Evolutionary conservation across 208 protist genomes (phyloP), one percentile per base, ranked within the genome.

Genomic region (Leishmania tropica): DNA sequence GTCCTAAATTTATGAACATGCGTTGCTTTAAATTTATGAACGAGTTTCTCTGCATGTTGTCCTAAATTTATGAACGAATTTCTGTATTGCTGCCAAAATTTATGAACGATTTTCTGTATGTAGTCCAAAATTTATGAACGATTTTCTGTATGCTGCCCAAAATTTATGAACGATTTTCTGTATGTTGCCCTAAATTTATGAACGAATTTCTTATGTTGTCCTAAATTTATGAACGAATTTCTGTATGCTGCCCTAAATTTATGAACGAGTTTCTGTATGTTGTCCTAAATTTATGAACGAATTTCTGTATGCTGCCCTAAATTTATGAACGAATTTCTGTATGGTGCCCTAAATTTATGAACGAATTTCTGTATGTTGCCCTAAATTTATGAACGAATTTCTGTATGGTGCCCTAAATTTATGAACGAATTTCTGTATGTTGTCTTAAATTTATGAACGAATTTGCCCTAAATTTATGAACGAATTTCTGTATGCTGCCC

Each of bases 1-100:
- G 19, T n/a, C 0, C 81, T 47, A 48, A 86, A 58, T 70, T 67
- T 67, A 81, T 64, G 83, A 86, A 60, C 45, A n/a, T n/a, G n/a
- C n/a, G n/a, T n/a, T n/a, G 88, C 4, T 2, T 56, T 56, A 35
- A 68, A 47, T 47, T 72, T 72, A 42, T 54, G 37, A 75, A 75
- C 37, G 45, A 37, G n/a, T n/a, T 10, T 51, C 28, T 56, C 70
- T 54, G 45, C 13, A n/a, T n/a, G n/a, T n/a, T n/a, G n/a, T n/a
- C n/a, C n/a, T 13, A 47, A 40, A 40, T 10, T 48, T 72, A 40
- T 56, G 70, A 70, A 74, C 45, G 47, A 35, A 15, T 56, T 24
- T 74, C 47, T 72, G 11, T 11, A 72, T 35, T 3, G 37, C 13
- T 48, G 19, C 0, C 81, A 72, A 48, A 86, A 58, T 70, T 67